Base-by-base conservation (phyloP, 805 yeast genomes). In the Zygosaccharomyces lentus region DNA sequence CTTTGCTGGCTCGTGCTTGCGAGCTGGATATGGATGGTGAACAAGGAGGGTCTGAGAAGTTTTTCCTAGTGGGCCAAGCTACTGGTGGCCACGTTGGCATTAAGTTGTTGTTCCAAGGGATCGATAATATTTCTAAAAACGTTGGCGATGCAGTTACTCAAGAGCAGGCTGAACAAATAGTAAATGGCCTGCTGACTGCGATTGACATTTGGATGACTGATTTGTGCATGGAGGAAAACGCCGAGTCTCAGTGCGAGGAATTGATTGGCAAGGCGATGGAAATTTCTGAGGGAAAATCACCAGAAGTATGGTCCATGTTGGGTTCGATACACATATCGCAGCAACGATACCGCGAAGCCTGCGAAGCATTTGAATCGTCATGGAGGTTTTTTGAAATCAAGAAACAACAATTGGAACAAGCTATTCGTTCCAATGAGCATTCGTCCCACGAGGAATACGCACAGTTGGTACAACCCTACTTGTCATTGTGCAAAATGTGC, bases 121-220 rank as follows among this genome's bases (percentile, higher is more conserved):
- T 85, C 34, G 73, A 72, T 19, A 66, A 67, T 34, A 49, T 55
- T 2, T 61, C 65, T 8, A 44, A 35, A 10, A 42, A 47, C 3
- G 62, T 59, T 13, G 55, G 61, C 13, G 57, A 57, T 13, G 47
- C 38, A 3, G 56, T 69, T n/a, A 55, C 61, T 37, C 58, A 62
- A 44, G 73, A 73, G 48, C 66, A 77, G 34, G 63, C 75, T 15
- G 77, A 76, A 51, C 86, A 84, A 61, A 61, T 87, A 39, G 80
- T 84, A 52, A 85, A 82, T 59, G 96, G 91, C 0, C 70, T 87
- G 23, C 81, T 91, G 54, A 82, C 96, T 6, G 76, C 84, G 70
- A 85, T 93, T 58, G 99, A 91, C 66, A 84, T 87, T 47, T 90
- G 96, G 96, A 87, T 89, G 97, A 91, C 98, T 1, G 97, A 91